Conservation (phyloP, 768 basidiomycete genomes). For the Punctularia strigosozonata region DNA sequence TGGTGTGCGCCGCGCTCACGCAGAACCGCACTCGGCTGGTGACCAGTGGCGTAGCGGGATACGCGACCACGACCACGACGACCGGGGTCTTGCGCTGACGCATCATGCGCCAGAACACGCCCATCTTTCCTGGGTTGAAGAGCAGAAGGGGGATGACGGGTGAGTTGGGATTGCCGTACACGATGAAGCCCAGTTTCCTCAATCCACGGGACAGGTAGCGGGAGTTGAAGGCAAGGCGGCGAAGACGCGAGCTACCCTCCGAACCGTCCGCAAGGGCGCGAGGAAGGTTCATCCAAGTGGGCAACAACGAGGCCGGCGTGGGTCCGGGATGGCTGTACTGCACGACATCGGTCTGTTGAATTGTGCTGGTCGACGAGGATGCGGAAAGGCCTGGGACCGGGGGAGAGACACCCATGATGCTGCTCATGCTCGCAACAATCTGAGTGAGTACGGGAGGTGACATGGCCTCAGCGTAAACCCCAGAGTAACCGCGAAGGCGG, state of each 20-base stretch:
- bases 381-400: conserved; percentile 22
- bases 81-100: conserved; percentile 62
- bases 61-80: conserved; percentile 81
- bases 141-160: conserved; percentile 90
- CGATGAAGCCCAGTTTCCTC: conserved; percentile 91
- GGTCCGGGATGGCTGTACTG: conserved; percentile 50
- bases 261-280: conserved; percentile 63
- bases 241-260: conserved; percentile 75
- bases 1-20: conserved; percentile 89
- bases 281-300: conserved; percentile 71
- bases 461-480: conserved; percentile 84
- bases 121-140: conserved; percentile 93
- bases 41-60: conserved; percentile 83
- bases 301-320: conserved; percentile 51
- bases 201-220: conserved; percentile 84
- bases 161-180: conserved; percentile 82
- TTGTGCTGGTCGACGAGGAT: conserved; percentile 14
- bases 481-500: conserved; percentile 70
- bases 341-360: conserved; percentile 27
- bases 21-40: conserved; percentile 90
- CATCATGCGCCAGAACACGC: conserved; percentile 86
- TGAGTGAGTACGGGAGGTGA: conserved; percentile 86
- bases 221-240: conserved; percentile 89
- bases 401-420: conserved; percentile 82
- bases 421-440: conserved; percentile 84